These are phyloP conservation scores for Trypanosoma theileri DNA, from an alignment of 208 protist genomes.

Conservation along the genomic window DNA sequence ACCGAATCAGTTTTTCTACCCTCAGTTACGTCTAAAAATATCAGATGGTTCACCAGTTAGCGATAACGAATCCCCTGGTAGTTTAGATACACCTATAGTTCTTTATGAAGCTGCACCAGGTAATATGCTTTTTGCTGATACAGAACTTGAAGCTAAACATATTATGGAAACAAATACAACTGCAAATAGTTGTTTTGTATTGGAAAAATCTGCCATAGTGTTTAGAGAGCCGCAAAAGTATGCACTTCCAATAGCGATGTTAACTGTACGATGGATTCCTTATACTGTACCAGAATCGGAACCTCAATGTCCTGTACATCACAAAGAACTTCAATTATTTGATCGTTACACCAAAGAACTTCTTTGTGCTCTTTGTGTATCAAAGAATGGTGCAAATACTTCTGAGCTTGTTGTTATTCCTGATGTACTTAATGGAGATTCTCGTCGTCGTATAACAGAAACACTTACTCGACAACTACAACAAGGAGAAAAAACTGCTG, in stretches of 20 bases:
- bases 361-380: constrained; percentile 74
- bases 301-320: constrained; percentile 78
- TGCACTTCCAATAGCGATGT: constrained; percentile 65
- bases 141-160: constrained; percentile 60
- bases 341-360: constrained; percentile 76
- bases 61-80: constrained; percentile 23
- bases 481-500: constrained; percentile 44
- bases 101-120: constrained; percentile 83
- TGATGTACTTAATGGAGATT: constrained; percentile 74
- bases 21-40: constrained; percentile 64
- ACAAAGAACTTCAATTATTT: constrained; percentile 78
- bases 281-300: constrained; percentile 60
- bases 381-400: constrained; percentile 33
- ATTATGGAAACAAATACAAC: constrained; percentile 42
- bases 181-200: constrained; percentile 77
- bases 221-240: constrained; percentile 66
- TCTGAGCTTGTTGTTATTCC: constrained; percentile 65
- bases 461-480: constrained; percentile 60
- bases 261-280: constrained; percentile 75
- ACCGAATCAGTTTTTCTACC: constrained; percentile 76
- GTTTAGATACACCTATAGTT: constrained; percentile 60
- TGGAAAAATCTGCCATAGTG: constrained; percentile 65
- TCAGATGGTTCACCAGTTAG: constrained; percentile 34
- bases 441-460: constrained; percentile 58
- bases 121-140: constrained; percentile 86